These are phyloP conservation scores for Celoporthe dispersa DNA, from an alignment of 2,329 filamentous ascomycete genomes.

Conservation along the genomic window DNA sequence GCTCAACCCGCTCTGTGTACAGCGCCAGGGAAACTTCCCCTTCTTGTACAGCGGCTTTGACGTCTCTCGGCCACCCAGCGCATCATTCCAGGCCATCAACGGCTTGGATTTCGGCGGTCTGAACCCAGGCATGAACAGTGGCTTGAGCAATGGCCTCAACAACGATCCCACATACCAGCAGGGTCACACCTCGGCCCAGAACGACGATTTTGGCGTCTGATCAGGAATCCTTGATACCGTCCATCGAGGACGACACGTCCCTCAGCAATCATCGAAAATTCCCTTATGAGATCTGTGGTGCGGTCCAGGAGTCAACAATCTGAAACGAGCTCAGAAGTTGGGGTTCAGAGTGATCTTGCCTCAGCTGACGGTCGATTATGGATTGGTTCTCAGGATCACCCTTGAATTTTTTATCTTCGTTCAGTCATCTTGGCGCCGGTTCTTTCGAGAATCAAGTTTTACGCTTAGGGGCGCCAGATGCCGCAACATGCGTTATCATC, in stretches of 20 bases:
- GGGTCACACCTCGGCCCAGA: conserved; percentile 17
- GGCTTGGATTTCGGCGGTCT: conserved; percentile 11
- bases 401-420: neutral
- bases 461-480: neutral
- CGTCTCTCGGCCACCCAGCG: conserved; percentile 10
- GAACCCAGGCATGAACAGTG: neutral
- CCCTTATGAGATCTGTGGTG: neutral
- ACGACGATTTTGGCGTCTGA: conserved; percentile 21
- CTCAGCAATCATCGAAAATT: neutral
- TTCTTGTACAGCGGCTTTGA: conserved; percentile 22
- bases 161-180: conserved; percentile 22
- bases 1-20: conserved; percentile 42
- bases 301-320: neutral
- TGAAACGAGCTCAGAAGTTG: neutral
- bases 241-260: neutral
- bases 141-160: conserved; percentile 5
- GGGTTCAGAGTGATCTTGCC: neutral
- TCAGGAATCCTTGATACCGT: neutral
- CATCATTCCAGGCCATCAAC: conserved; percentile 17
- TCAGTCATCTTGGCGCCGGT: neutral
- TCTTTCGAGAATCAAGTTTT: neutral
- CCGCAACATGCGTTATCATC: neutral
- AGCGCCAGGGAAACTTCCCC: conserved; percentile 36
- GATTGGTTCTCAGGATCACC: neutral
- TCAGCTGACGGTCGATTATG: neutral